Base-by-base conservation (phyloP, 2,329 filamentous ascomycete genomes). In the Nemania serpens region DNA sequence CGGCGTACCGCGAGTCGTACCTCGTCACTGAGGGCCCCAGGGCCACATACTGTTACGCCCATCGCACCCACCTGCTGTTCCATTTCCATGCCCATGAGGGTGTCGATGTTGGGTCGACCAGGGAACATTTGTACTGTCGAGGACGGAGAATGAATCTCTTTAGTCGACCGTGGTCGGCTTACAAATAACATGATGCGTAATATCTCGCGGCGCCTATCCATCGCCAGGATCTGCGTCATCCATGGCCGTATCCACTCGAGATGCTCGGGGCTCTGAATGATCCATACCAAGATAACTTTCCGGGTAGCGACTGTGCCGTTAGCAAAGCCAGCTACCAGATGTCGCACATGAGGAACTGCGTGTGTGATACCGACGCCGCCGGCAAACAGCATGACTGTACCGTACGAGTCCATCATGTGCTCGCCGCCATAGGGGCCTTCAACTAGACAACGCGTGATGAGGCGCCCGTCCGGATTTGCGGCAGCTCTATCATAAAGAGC, bases 51-150 rank as follows among this genome's bases (percentile, higher is more conserved):
- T 15, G 83, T 84, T 13, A 93, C 87, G 36, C 85, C 89, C 79
- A 91, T 88, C 33, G 89, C 86, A 60, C 90, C 90, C 50, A 93
- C 79, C 70, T 91, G 89, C 69, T 85, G 83, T 76, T 90, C 87
- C 78, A 91, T 88, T 79, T 93, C 90, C 69, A 87, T 86, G 57
- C 87, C 83, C 61, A 93, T 79, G 15, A 93, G 79, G 1, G 88
- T 89, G 65, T 88, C 84, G 54, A 91, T 87, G 73, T 92, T 91
- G 17, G 89, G 89, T 68, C 89, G 82, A 15, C 90, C 90, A 4
- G 90, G 90, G 81, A 92, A 92, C 90, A 93, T 93, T 74, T 93
- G 90, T 12, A 94, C 90, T 17, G 88, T 91, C 1, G 88, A 84
- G 37, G 86, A 89, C 2, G 90, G 90, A 68, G 87, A 90, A 78